Base-by-base conservation (phyloP, 2,329 filamentous ascomycete species). In the Aspergillus sp. region DNA sequence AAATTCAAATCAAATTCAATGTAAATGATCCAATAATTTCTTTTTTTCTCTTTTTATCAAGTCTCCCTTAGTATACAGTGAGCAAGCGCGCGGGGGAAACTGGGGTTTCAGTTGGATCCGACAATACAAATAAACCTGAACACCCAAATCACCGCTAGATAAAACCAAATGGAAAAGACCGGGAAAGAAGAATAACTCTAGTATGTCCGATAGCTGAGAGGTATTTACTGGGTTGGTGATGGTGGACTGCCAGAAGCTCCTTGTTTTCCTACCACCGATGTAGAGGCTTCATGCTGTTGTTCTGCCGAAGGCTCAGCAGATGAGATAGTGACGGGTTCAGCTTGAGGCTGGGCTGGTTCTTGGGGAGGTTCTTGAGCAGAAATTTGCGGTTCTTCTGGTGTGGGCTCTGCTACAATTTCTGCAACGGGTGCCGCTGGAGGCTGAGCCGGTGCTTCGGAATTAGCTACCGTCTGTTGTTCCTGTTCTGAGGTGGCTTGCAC, bases 1-100 rank as follows among this genome's bases (percentile, higher is more conserved):
- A 45, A 34, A 13, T 53, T 18, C 30, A 53, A 53, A 53, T 53
- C 30, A 45, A 34, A 13, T 53, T 18, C 30, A 53, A 45, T 53
- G 43, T 45, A 39, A 30, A 30, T 45, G 13, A 30, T 26, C 20
- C 11, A 44, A 43, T 11, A 34, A 43, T 18, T 15, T 11, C 26
- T 12, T 18, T 34, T 34, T 15, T 48, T 26, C 20, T 20, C 7
- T 20, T 3, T n/a, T 13, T 11, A 34, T 34, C n/a, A 17, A 43
- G 12, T 43, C 6, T 15, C 15, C 22, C 11, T 48, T 38, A 38
- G 13, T 24, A 39, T 39, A 50, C 20, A 38, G 26, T 26, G 20
- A 17, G 32, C 48, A 26, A 17, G 32, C 48, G 17, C 20, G 15
- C 36, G 22, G 15, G 12, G 22, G 24, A 26, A 45, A 12, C 12